A percentile compares a stretch with the other conserved stretches of the same genome.
phyloP scores from a whole-genome alignment of 352 stramenopile species.

The Globisporangium yorkense region DNA sequence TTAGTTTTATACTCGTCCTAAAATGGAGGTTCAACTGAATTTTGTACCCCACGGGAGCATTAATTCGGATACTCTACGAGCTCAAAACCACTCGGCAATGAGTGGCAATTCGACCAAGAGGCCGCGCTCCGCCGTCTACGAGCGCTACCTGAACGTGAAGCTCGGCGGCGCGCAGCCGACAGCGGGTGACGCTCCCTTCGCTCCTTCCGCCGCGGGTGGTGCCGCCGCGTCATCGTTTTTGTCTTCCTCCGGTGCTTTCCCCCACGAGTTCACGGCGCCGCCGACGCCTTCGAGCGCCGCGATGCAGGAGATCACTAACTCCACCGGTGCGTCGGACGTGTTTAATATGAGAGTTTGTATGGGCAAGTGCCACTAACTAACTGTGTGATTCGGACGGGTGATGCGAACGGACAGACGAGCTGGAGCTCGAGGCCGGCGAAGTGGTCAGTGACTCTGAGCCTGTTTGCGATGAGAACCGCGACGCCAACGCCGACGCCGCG shows the following conservation, averaged over 20 bases:
- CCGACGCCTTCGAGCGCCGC: not conserved
- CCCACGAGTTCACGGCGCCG: not conserved
- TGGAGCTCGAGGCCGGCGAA: slow-evolving; percentile 54
- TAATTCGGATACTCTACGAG: too few relatives aligned
- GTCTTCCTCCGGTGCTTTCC: not conserved
- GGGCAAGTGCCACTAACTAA: not conserved
- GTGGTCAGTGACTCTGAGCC: slow-evolving; percentile 32
- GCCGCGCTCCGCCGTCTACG: slow-evolving; percentile 25
- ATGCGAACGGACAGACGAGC: slow-evolving; percentile 21
- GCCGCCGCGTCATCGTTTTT: slow-evolving; percentile 1
- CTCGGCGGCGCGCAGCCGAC: not conserved
- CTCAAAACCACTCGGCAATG: slow-evolving; percentile 7
- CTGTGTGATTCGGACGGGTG: too few relatives aligned
- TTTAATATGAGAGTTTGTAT: too few relatives aligned
- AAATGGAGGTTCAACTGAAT: too few relatives aligned
- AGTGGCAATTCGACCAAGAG: slow-evolving; percentile 13
- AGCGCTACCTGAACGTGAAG: slow-evolving; percentile 53
- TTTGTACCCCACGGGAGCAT: too few relatives aligned
- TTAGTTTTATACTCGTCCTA: too few relatives aligned
- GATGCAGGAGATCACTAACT: slow-evolving; percentile 44
- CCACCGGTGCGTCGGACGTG: slow-evolving; percentile 25
- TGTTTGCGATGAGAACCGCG: slow-evolving; percentile 15
- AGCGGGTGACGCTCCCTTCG: too few relatives aligned
- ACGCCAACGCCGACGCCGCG: slow-evolving; percentile 6
- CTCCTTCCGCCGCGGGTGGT: not conserved